Evolutionary conservation across 2,329 filamentous ascomycete genomes (phyloP), one percentile per base, ranked within the genome.

Genomic region (Trichothecium sympodiale): DNA sequence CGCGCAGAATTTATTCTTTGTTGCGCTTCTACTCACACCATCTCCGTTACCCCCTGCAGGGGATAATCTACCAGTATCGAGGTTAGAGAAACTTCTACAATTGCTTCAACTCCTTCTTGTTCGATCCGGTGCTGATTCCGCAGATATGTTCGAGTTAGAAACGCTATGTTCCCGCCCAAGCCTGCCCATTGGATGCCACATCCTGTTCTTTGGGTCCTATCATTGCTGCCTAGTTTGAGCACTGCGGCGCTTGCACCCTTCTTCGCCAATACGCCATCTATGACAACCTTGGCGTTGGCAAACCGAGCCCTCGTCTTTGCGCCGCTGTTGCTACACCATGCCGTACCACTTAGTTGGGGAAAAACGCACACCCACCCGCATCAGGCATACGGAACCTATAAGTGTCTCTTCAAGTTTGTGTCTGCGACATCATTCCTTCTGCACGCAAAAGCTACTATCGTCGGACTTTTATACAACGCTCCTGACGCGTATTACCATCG

Each of bases 1-100:
- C 44, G 71, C 74, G 3, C 69, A 76, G 52, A 79, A 75, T 44
- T 54, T 81, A 20, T 81, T 81, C 56, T 77, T 72, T 46, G 48
- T 78, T 8, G 65, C 70, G 7, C 56, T 79, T 18, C 56, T 77
- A 8, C 61, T 77, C 17, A 74, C 69, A 1, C 72, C 73, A 1
- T 50, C 67, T 5, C 67, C 71, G 2, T 41, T 71, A 9, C 51
- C 54, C 9, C 39, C 49, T 4, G 40, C 41, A 15, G 43, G 42
- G 20, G 10, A 25, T 25, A 10, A 10, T 10, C 31, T 56, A 46
- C 43, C 50, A 41, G 38, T 38, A 6, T 56, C 59, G 9, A 46
- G 34, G 50, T n/a, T 62, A 38, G 17, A 15, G 14, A 9, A 13
- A 4, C 8, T 30, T n/a, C 9, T 30, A 13, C 17, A 26, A 29